phyloP scores from a whole-genome alignment of 371 early-diverging fungal species.

The Smittium culicis region DNA sequence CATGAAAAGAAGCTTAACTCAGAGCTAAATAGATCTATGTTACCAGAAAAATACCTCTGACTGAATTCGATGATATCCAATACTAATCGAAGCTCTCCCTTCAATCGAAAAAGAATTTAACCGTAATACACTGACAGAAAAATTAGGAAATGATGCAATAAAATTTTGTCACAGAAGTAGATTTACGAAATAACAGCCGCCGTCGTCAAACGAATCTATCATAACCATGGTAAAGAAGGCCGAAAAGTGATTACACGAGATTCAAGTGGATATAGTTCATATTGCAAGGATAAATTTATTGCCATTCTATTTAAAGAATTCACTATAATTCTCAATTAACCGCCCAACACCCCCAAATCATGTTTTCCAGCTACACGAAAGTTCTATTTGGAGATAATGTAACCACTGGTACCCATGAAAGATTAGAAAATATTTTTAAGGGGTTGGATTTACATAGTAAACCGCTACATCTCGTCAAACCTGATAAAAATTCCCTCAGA shows the following conservation, averaged over 20 bases:
- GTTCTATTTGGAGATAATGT: not conserved
- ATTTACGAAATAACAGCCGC: not conserved
- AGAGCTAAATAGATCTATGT: too few species aligned
- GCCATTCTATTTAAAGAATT: not conserved
- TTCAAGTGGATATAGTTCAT: not conserved
- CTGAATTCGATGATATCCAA: too few species aligned
- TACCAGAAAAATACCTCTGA: too few species aligned
- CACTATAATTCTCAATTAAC: not conserved
- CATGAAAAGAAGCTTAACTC: too few species aligned
- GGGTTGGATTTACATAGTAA: not conserved
- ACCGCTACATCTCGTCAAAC: not conserved
- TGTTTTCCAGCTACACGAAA: not conserved
- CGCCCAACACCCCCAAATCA: not conserved
- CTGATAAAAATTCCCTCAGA: not conserved
- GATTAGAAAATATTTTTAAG: not conserved
- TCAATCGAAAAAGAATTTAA: not conserved
- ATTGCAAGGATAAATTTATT: not conserved
- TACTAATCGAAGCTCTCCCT: not conserved
- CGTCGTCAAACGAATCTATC: not conserved
- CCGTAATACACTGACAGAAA: not conserved
- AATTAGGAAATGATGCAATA: not conserved
- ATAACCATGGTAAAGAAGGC: not conserved
- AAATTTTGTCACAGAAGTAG: not conserved
- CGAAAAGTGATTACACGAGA: not conserved
- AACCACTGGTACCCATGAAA: not conserved